A percentile compares a stretch with the other conserved stretches of the same genome.
Evolutionary conservation across 305 asterid species (phyloP).

Genomic region (Rubia tinctorum): DNA sequence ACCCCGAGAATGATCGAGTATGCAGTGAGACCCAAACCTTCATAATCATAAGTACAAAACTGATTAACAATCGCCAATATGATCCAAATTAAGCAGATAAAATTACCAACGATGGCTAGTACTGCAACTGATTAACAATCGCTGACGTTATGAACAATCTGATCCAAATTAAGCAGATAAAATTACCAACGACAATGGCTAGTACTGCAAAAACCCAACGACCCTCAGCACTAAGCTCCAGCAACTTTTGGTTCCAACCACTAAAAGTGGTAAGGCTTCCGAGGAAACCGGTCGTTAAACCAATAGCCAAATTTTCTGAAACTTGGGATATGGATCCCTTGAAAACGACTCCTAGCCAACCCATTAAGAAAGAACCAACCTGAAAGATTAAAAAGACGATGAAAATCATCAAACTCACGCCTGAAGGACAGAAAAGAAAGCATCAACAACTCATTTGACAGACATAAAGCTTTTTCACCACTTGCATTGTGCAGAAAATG

Average conservation of each 20-base stretch:
- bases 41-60: conserved; percentile 5
- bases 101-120: no score
- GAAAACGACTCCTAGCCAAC: conserved; percentile 89
- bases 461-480: neutral
- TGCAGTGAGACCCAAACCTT: conserved; percentile 69
- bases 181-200: conserved; percentile 59
- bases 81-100: no score
- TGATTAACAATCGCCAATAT: no score
- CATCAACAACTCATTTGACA: neutral
- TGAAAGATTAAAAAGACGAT: conserved; percentile 18
- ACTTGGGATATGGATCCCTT: conserved; percentile 57
- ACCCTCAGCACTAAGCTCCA: conserved; percentile 68
- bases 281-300: conserved; percentile 76
- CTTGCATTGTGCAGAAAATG: neutral
- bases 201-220: conserved; percentile 71
- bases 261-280: conserved; percentile 97
- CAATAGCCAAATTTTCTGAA: conserved; percentile 71
- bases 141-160: neutral
- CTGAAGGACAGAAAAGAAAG: neutral
- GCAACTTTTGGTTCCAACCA: conserved; percentile 94
- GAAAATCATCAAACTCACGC: neutral
- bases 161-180: neutral
- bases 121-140: neutral
- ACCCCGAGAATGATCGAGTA: conserved; percentile 68
- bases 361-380: conserved; percentile 97